Percentiles rank a stretch among this genome's conserved stretches.
phyloP scores from a whole-genome alignment of 192 early-diverging fungal species.

The Podila horticola region DNA sequence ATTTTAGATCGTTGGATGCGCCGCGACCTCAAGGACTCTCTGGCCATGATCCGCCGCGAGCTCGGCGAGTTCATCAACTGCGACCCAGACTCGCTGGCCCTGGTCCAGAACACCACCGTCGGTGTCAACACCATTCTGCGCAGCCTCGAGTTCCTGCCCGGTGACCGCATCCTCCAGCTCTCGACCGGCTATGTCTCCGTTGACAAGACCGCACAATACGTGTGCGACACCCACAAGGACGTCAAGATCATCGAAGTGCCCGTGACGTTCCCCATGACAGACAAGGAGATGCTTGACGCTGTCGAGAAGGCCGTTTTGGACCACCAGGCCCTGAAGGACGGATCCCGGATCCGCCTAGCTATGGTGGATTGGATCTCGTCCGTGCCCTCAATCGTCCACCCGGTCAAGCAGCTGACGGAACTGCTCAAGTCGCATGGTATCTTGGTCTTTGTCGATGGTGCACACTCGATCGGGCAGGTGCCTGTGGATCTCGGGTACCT shows the following conservation, averaged over 20 bases:
- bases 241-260: slow-evolving; percentile 56
- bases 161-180: slow-evolving; percentile 63
- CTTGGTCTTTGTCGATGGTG: slow-evolving; percentile 71
- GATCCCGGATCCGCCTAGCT: slow-evolving; percentile 52
- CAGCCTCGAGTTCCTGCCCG: slow-evolving; percentile 50
- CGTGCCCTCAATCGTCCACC: slow-evolving; percentile 62
- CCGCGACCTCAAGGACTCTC: slow-evolving; percentile 38
- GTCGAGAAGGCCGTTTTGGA: slow-evolving; percentile 53
- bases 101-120: slow-evolving; percentile 66
- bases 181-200: slow-evolving; percentile 68
- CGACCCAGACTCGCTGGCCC: slow-evolving; percentile 61
- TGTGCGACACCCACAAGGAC: slow-evolving; percentile 52
- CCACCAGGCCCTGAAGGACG: slow-evolving; percentile 38
- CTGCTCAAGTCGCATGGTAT: slow-evolving; percentile 60
- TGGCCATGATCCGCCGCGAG: slow-evolving; percentile 42
- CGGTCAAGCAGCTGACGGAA: slow-evolving; percentile 46
- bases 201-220: slow-evolving; percentile 54
- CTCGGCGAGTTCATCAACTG: slow-evolving; percentile 59
- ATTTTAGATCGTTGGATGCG: slow-evolving; percentile 63
- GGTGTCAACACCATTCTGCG: slow-evolving; percentile 66
- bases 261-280: slow-evolving; percentile 59
- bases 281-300: slow-evolving; percentile 42
- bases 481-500: slow-evolving; percentile 62
- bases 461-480: slow-evolving; percentile 76
- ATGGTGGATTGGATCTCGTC: slow-evolving; percentile 69